Evolutionary conservation across 352 stramenopile genomes (phyloP), one percentile per base, ranked within the genome.

Genomic region (Phytophthora ohioensis): DNA sequence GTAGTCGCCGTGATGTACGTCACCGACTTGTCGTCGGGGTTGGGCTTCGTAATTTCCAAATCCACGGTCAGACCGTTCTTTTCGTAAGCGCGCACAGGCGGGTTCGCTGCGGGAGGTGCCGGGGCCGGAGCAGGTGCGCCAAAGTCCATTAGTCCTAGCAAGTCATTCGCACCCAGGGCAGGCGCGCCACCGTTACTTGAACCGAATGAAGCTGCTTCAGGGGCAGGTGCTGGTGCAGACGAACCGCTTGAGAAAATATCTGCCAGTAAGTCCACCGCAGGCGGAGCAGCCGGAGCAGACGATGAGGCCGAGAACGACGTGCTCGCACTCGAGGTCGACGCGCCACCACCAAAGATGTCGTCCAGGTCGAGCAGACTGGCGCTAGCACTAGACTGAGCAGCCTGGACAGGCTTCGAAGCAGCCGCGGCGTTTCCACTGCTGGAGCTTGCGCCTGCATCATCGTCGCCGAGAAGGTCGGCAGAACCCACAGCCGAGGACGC

Each of bases 1-100:
- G 98, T 98, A 42, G 88, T 98, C 12, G 93, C 97, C 27, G 95
- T 80, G 39, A 99, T 91, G 54, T 91, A 89, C 42, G 96, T 98
- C 48, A 98, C 87, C 30, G 97, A 96, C 62, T 89, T 90, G 71
- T 98, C 95, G 63, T 88, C 92, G 43, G 81, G 85, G 74, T 99
- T 97, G 27, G 93, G 91, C 80, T 99, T 99, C 41, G 86, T 85
- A 49, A 97, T 85, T 49, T 91, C 82, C 52, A 98, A 82, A 52
- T 95, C 91, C 47, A 99, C 84, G 30, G 81, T 95, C 27, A 99
- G 73, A 17, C 97, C 97, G 67, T 98, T 90, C 84, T 99, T 98
- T 41, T 98, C 91, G 75, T 99, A 99, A 31, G 94, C 97, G 58
- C 88, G 90, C 11, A 99, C 72, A 57, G 76, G 75, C 36, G 76